Evolutionary conservation across 441 rosid species (phyloP).

Genomic region (Pelargonium citronellum): DNA sequence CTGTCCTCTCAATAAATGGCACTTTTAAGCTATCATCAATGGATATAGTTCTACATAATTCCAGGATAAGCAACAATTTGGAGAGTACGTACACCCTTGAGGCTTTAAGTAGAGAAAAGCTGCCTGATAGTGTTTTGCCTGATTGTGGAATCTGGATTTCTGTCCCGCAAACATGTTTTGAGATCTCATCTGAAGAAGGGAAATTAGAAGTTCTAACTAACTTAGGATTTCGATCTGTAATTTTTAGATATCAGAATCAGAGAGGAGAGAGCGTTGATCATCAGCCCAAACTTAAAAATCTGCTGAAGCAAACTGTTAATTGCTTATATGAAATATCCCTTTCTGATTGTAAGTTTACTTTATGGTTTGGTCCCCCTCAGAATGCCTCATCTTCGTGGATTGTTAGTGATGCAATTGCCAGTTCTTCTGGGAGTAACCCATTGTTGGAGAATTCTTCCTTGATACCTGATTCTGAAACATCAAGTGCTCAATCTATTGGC

Average conservation of each 20-base stretch:
- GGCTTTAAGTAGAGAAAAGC: slow-evolving; percentile 27
- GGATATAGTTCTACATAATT: slow-evolving; percentile 59
- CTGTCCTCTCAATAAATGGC: slow-evolving; percentile 37
- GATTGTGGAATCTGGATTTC: slow-evolving; percentile 62
- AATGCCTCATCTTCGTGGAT: slow-evolving; percentile 29
- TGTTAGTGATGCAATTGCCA: slow-evolving; percentile 28
- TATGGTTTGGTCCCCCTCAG: slow-evolving; percentile 40
- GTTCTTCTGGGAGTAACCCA: slow-evolving; percentile 25
- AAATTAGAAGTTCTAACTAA: slow-evolving; percentile 39
- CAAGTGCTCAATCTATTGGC: slow-evolving; percentile 33
- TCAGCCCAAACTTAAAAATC: slow-evolving; percentile 34
- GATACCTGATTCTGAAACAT: slow-evolving; percentile 30
- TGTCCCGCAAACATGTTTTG: slow-evolving; percentile 38
- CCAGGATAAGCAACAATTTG: slow-evolving; percentile 33
- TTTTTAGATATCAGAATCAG: slow-evolving; percentile 47
- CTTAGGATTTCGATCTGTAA: slow-evolving; percentile 41
- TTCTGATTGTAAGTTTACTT: slow-evolving; percentile 47
- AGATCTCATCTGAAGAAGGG: slow-evolving; percentile 48
- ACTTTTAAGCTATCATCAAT: slow-evolving; percentile 47
- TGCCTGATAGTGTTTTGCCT: slow-evolving; percentile 27
- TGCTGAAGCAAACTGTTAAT: slow-evolving; percentile 42
- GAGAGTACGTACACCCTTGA: slow-evolving; percentile 34
- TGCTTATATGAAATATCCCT: slow-evolving; percentile 58
- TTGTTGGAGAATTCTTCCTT: slow-evolving; percentile 28
- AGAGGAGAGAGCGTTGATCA: slow-evolving; percentile 42